Evolutionary conservation across 352 stramenopile species (phyloP).

Genomic region (Peronospora tabacina): DNA sequence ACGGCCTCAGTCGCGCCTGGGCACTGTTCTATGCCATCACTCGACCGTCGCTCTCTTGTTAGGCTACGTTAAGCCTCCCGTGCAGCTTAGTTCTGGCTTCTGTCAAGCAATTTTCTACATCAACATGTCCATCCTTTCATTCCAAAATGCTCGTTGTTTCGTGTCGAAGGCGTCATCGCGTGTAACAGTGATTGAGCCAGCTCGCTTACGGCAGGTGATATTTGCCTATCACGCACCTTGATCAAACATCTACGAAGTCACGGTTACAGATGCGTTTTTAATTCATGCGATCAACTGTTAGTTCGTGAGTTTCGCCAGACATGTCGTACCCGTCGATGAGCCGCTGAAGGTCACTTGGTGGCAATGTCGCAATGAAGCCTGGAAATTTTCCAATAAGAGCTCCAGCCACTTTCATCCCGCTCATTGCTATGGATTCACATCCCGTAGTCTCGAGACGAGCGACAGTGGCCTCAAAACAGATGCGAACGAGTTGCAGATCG

Average conservation of each 20-base stretch:
- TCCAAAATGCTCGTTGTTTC: slow-evolving; percentile 5
- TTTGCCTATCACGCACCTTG: slow-evolving; percentile 23
- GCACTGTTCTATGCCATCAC: slow-evolving; percentile 53
- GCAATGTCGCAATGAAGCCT: slow-evolving; percentile 27
- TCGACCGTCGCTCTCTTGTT: slow-evolving; percentile 21
- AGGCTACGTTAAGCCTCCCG: neutral
- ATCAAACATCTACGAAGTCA: slow-evolving; percentile 29
- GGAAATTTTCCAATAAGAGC: slow-evolving; percentile 47
- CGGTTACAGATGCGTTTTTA: neutral
- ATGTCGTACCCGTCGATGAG: slow-evolving; percentile 31
- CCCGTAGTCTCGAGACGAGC: slow-evolving; percentile 18
- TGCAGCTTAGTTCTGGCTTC: neutral
- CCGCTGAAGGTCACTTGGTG: slow-evolving; percentile 16
- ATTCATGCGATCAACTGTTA: neutral
- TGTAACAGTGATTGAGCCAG: slow-evolving; percentile 51
- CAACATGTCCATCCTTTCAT: neutral
- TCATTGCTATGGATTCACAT: slow-evolving; percentile 38
- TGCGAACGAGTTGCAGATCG: slow-evolving; percentile 19
- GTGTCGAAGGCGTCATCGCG: slow-evolving; percentile 24
- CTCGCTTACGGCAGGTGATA: slow-evolving; percentile 27
- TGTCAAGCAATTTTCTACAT: neutral
- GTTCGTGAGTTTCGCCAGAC: neutral
- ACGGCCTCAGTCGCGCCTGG: slow-evolving; percentile 62
- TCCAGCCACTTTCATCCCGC: slow-evolving; percentile 48
- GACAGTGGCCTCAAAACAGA: slow-evolving; percentile 22